Evolutionary conservation across 345 rosid genomes (phyloP).

Genomic region (Heritiera fomes): DNA sequence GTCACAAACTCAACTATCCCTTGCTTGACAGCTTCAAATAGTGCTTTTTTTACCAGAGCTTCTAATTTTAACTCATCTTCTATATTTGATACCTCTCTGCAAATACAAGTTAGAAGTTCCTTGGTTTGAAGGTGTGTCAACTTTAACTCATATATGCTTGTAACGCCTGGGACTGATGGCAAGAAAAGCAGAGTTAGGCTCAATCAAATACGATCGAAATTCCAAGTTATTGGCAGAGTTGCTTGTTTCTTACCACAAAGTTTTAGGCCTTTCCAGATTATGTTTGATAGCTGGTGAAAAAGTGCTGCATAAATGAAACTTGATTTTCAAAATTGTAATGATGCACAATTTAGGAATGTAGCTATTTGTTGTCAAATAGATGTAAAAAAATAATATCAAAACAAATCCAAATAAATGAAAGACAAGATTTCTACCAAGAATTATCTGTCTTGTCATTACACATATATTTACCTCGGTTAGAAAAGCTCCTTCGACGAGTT

Average conservation of each 20-base stretch:
- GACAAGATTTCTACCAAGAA: neutral
- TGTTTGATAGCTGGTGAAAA: slow-evolving; percentile 25
- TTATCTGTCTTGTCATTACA: neutral
- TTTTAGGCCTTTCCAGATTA: slow-evolving; percentile 26
- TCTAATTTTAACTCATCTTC: slow-evolving; percentile 34
- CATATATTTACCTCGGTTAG: slow-evolving; percentile 9
- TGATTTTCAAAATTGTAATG: neutral
- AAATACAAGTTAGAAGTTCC: slow-evolving; percentile 46
- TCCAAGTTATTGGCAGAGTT: neutral
- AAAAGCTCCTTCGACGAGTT: slow-evolving; percentile 6
- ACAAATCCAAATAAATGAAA: neutral
- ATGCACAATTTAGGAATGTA: neutral
- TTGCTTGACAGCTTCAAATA: slow-evolving; percentile 57
- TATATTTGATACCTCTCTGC: slow-evolving; percentile 46
- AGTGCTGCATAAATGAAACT: slow-evolving; percentile 10
- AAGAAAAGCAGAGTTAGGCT: neutral
- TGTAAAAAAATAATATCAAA: neutral
- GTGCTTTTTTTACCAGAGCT: slow-evolving; percentile 39
- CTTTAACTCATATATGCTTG: slow-evolving; percentile 50
- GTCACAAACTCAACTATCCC: slow-evolving; percentile 62
- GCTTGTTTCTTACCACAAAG: slow-evolving; percentile 33
- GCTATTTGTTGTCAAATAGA: neutral
- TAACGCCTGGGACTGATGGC: slow-evolving; percentile 50
- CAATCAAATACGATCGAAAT: neutral
- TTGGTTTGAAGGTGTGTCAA: slow-evolving; percentile 51